These are phyloP conservation scores for Globisporangium yorkense DNA, from an alignment of 352 stramenopile species.

Conservation along the genomic window DNA sequence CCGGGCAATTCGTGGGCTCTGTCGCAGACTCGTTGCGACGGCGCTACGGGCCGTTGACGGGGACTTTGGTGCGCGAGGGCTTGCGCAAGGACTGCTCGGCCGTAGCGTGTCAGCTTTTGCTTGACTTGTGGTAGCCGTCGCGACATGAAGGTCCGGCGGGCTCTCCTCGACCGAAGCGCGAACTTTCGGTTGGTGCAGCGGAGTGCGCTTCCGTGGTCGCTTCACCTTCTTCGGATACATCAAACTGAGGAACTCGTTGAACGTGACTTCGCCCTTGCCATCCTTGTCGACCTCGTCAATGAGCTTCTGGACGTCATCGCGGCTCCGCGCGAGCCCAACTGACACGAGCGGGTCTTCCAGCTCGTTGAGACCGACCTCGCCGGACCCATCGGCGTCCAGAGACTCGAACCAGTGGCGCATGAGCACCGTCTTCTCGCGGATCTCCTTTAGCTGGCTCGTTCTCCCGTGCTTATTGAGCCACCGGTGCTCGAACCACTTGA, in stretches of 20 bases:
- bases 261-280: constrained; percentile 61
- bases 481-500: constrained; percentile 70
- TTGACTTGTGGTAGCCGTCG: background rate
- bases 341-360: constrained; percentile 87
- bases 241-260: constrained; percentile 65
- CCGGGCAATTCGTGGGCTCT: background rate
- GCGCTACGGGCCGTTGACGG: background rate
- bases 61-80: background rate
- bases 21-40: constrained; percentile 1
- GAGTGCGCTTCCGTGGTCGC: constrained; percentile 18
- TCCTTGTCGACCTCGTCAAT: constrained; percentile 69
- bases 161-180: background rate
- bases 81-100: constrained; percentile 5
- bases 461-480: constrained; percentile 78
- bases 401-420: constrained; percentile 83
- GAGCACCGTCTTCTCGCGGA: constrained; percentile 57
- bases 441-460: constrained; percentile 59
- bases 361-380: constrained; percentile 76
- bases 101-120: background rate
- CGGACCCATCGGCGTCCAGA: constrained; percentile 79
- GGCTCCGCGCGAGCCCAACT: constrained; percentile 65
- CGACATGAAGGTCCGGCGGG: no score
- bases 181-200: constrained; percentile 46
- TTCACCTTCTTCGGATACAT: constrained; percentile 58
- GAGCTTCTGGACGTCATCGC: constrained; percentile 67